Conservation (phyloP, 192 early-diverging fungal genomes). For the Backusella macrospora region DNA sequence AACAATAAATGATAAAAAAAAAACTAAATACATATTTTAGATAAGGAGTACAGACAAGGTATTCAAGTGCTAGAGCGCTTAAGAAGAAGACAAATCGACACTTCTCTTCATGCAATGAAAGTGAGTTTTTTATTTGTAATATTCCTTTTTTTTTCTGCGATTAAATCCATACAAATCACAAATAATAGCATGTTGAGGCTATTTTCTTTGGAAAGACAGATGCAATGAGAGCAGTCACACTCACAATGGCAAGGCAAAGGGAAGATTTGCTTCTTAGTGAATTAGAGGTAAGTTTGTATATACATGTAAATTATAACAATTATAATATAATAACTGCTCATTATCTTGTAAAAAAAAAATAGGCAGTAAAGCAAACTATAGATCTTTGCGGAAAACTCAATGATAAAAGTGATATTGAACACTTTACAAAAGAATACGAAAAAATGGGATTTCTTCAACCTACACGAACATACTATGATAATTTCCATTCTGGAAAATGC, state of each 20-base stretch:
- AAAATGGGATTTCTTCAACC: constrained; percentile 21
- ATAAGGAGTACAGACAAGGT: constrained; percentile 29
- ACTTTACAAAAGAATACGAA: constrained; percentile 26
- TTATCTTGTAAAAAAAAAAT: neutral
- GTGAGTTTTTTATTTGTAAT: constrained; percentile 6
- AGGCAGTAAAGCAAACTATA: constrained; percentile 7
- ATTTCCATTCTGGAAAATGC: constrained; percentile 17
- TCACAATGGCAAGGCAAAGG: neutral
- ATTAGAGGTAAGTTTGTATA: constrained; percentile 9
- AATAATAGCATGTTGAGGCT: constrained; percentile 19
- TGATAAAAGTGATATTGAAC: constrained; percentile 28
- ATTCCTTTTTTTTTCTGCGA: neutral
- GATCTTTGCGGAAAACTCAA: constrained; percentile 17
- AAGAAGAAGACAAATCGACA: constrained; percentile 28
- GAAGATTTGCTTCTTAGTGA: constrained; percentile 12
- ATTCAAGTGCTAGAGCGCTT: constrained; percentile 24
- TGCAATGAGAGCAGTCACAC: neutral
- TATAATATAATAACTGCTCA: neutral
- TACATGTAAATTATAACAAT: neutral
- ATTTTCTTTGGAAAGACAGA: constrained; percentile 25
- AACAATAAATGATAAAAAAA: neutral
- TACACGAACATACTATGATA: constrained; percentile 3
- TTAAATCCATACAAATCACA: too few relatives aligned
- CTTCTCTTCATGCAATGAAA: constrained; percentile 22
- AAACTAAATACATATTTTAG: neutral